Percentiles rank a stretch among this genome's conserved stretches.
Evolutionary conservation across 2,329 filamentous ascomycete genomes (phyloP).

Genomic region (Alternaria angustiovoidea): DNA sequence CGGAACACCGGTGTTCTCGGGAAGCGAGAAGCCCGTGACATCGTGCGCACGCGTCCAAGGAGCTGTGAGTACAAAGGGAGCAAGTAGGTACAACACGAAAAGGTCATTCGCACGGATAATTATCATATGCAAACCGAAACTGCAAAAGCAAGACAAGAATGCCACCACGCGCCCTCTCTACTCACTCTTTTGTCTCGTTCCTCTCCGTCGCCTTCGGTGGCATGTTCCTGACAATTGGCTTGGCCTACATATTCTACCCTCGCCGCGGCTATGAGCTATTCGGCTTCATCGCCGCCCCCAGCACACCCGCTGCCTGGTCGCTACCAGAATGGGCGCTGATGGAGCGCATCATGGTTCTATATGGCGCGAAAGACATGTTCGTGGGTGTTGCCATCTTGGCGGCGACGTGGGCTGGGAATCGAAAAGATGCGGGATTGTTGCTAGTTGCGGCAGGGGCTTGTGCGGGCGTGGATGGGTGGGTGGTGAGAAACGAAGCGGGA

Average conservation of each 20-base stretch:
- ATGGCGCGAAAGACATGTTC: conserved; percentile 61
- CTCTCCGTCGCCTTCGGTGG: conserved; percentile 33
- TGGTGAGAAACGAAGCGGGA: conserved; percentile 50
- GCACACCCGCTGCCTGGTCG: conserved; percentile 40
- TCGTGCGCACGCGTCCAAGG: too few relatives aligned
- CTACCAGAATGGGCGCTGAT: conserved; percentile 51
- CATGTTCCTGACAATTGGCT: conserved; percentile 49
- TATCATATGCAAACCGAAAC: fast-evolving
- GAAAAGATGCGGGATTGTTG: conserved; percentile 54
- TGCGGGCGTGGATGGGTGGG: conserved; percentile 57
- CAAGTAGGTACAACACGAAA: too few relatives aligned
- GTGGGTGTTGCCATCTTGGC: conserved; percentile 55
- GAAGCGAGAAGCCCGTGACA: too few relatives aligned
- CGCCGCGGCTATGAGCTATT: conserved; percentile 49
- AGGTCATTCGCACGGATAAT: fast-evolving
- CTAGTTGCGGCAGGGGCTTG: conserved; percentile 54
- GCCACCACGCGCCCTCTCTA: not conserved
- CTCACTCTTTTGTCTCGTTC: not conserved
- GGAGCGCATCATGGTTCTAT: conserved; percentile 57
- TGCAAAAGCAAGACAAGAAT: fast-evolving
- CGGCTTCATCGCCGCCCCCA: conserved; percentile 41
- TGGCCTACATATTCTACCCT: conserved; percentile 53
- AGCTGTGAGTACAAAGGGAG: too few relatives aligned
- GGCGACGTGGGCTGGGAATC: conserved; percentile 50
- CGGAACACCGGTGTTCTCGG: too few relatives aligned